Evolutionary conservation across 371 early-diverging fungal species (phyloP), one percentile per base, ranked within the genome.

Genomic region (Lichtheimia ramosa): DNA sequence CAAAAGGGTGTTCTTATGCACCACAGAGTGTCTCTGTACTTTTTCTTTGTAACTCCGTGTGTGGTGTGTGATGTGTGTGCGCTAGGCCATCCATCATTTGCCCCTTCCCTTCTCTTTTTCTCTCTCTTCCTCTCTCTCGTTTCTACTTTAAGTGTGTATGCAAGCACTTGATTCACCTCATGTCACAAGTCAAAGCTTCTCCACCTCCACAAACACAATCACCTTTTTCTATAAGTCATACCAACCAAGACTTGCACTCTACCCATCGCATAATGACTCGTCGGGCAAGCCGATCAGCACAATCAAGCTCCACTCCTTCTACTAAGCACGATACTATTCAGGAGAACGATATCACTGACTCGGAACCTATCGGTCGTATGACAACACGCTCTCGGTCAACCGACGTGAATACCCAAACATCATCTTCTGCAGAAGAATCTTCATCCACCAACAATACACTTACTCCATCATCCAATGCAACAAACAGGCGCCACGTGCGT

Each of bases 141-240:
- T 16, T 16, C 27, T 23, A 14, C n/a, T n/a, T n/a, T 23, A 28
- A 6, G 10, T n/a, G 34, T 52, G 25, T 52, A 52, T 52, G 52
- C 52, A 39, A 0, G 39, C 28, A 52, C 52, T 27, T 27, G 48
- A 24, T 43, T 25, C 5, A 7, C 52, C 61, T 59, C 51, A 74
- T 74, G 70, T 67, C 70, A 15, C 58, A 57, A 49, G 39, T 57
- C 15, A 57, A 57, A 57, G 58, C 58, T 49, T 57, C 58, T 18
- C 58, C 50, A 18, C 24, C 39, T 5, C 18, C 49, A 13, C 14
- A 43, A n/a, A 16, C 48, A 20, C 58, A 57, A 42, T 49, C 40
- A 7, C 12, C 48, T 21, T 40, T 48, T 5, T 21, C 51, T 21
- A 5, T 24, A 0, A 15, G 18, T 21, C 49, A 48, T 10, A 34